These are phyloP conservation scores for Physcomitrium patens DNA, from an alignment of 225 moss, liverwort and hornwort genomes.

Conservation along the genomic window DNA sequence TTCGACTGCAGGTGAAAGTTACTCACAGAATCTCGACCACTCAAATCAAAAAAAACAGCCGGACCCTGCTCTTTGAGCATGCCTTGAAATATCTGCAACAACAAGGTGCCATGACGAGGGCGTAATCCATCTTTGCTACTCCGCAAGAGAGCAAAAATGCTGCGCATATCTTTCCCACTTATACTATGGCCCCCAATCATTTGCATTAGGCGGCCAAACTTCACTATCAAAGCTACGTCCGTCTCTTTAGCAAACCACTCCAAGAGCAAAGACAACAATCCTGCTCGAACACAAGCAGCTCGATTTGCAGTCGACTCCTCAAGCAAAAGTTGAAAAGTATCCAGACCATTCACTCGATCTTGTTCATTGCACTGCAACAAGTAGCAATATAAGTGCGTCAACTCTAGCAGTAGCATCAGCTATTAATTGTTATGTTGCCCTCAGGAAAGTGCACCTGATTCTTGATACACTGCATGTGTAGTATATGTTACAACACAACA, in stretches of 20 bases:
- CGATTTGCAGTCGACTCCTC: slow-evolving; percentile 83
- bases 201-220: slow-evolving; percentile 77
- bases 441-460: slow-evolving; percentile 8
- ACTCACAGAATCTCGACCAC: slow-evolving; percentile 80
- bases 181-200: slow-evolving; percentile 85
- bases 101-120: slow-evolving; percentile 69
- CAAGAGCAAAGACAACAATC: slow-evolving; percentile 70
- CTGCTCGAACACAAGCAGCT: slow-evolving; percentile 76
- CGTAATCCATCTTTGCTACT: slow-evolving; percentile 79
- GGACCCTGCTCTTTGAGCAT: slow-evolving; percentile 87
- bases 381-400: slow-evolving; percentile 13
- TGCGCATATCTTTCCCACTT: slow-evolving; percentile 88
- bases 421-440: neutral
- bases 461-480: neutral
- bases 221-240: slow-evolving; percentile 59
- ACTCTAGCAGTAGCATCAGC: neutral
- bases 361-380: slow-evolving; percentile 63
- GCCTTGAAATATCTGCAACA: slow-evolving; percentile 77
- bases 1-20: slow-evolving; percentile 3
- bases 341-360: slow-evolving; percentile 71
- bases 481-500: slow-evolving; percentile 11
- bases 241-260: slow-evolving; percentile 80
- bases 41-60: slow-evolving; percentile 82
- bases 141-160: slow-evolving; percentile 75
- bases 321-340: slow-evolving; percentile 71